Evolutionary conservation across 768 basidiomycete species (phyloP).

Genomic region (Rhodotorula babjevae): DNA sequence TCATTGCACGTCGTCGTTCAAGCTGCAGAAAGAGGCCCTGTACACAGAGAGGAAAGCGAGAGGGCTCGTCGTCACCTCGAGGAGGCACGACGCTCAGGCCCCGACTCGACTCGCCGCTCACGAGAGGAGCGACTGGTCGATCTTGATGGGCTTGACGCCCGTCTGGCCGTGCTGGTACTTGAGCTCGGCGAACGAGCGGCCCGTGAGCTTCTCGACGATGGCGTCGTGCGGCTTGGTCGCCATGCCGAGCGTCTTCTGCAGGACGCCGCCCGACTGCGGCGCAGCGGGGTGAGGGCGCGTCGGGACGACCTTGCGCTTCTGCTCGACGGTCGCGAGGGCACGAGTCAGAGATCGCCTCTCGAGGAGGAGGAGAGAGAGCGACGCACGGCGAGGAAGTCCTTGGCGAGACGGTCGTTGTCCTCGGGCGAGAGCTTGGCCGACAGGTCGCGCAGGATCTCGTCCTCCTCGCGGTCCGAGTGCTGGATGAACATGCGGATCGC

Average conservation of each 20-base stretch:
- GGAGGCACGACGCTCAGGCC: too few relatives aligned
- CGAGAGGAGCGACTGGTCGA: too few relatives aligned
- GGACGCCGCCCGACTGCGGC: slow-evolving; percentile 25
- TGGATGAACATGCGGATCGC: slow-evolving; percentile 27
- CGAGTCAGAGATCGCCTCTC: too few relatives aligned
- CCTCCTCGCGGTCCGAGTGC: slow-evolving; percentile 25
- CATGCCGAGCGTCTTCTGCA: slow-evolving; percentile 23
- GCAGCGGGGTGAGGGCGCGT: slow-evolving; percentile 28
- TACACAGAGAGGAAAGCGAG: too few relatives aligned
- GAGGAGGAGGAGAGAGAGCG: too few relatives aligned
- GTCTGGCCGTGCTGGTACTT: slow-evolving; percentile 6
- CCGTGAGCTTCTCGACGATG: slow-evolving; percentile 20
- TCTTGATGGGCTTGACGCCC: slow-evolving; percentile 13
- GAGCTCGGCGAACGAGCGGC: neutral
- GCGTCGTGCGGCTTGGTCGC: slow-evolving; percentile 11
- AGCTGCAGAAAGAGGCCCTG: too few relatives aligned
- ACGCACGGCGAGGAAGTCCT: slow-evolving; percentile 14
- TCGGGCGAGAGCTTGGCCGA: slow-evolving; percentile 11
- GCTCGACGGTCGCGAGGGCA: neutral
- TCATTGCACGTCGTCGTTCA: too few relatives aligned
- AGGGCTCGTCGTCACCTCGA: too few relatives aligned
- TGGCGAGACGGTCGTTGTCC: slow-evolving; percentile 25
- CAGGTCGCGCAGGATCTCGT: slow-evolving; percentile 6
- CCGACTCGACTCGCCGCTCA: too few relatives aligned
- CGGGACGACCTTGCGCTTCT: slow-evolving; percentile 22